phyloP scores from a whole-genome alignment of 768 basidiomycete species.

The Tricholoma hemisulphureum region DNA sequence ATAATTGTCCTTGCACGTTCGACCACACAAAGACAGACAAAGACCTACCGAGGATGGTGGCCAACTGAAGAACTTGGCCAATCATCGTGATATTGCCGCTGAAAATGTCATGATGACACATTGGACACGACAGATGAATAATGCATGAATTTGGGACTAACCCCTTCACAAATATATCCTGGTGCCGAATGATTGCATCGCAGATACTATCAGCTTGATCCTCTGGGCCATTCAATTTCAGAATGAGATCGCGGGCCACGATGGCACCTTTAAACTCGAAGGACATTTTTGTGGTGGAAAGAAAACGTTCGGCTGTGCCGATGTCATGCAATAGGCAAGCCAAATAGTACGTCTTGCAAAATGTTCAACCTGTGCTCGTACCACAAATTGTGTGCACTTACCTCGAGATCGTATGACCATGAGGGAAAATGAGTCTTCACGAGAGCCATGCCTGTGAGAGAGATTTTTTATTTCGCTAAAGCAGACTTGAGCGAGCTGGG shows the following conservation, averaged over 20 bases:
- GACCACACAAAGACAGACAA: background rate
- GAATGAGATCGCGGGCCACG: constrained; percentile 47
- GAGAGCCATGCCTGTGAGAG: constrained; percentile 43
- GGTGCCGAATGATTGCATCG: constrained; percentile 50
- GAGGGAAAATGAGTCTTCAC: constrained; percentile 44
- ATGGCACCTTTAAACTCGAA: constrained; percentile 59
- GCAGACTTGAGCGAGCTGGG: background rate
- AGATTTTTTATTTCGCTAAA: background rate
- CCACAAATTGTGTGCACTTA: constrained; percentile 3
- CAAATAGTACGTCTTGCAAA: constrained; percentile 45
- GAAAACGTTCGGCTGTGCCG: constrained; percentile 46
- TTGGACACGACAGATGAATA: no score
- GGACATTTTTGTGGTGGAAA: constrained; percentile 52
- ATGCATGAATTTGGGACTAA: constrained; percentile 18
- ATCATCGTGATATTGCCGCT: constrained; percentile 52
- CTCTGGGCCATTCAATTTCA: constrained; percentile 40
- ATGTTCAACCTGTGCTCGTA: background rate
- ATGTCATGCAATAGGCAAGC: constrained; percentile 54
- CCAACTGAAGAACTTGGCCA: constrained; percentile 49
- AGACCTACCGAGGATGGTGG: constrained; percentile 46
- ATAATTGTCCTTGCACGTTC: background rate
- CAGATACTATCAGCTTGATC: constrained; percentile 53
- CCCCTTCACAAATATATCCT: constrained; percentile 48
- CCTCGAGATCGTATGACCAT: constrained; percentile 42
- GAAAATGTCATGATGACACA: background rate